Base-by-base conservation (phyloP, 2,329 filamentous ascomycete species). In the Aspergillus tanneri region DNA sequence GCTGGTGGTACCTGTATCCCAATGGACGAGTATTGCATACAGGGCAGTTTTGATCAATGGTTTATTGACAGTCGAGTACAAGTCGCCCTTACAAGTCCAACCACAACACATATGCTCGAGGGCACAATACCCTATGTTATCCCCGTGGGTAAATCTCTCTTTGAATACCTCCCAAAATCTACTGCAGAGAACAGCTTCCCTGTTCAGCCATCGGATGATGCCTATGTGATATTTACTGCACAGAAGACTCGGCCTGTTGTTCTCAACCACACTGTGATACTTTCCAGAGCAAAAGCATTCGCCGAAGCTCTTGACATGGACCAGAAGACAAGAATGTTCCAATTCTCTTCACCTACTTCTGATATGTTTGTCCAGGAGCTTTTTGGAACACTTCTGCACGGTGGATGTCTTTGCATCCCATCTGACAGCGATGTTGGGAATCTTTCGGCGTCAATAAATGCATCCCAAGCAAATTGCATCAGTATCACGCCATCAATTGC, bases 381-480 rank as follows among this genome's bases (percentile, higher is more conserved):
- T 32, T 71, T 71, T 51, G 66, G 52, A 39, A 71, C 67, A 12
- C 66, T 67, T 25, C 55, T 63, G 49, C 56, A 64, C 22, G 75
- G 76, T 30, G 76, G 75, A 3, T 74, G 71, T 28, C 56, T 79
- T 11, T 78, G 75, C 46, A 72, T 79, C 2, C 74, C 75, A 0
- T 68, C 69, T 41, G 59, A 73, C 54, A 55, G 69, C 34, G 72
- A 77, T 10, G 75, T 72, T 68, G 72, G 69, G 1, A 77, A 78
- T 55, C 73, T 85, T 59, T 81, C 81, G 0, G 73, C 77, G 0
- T 72, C 78, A 0, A 72, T 85, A 51, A 71, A 48, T 49, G 70
- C 12, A 34, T 72, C 47, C 24, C 56, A 61, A 14, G 61, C 58
- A 53, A 65, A 56, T 58, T 60, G 40, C 56, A 58, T 53, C 47